Evolutionary conservation across 2,329 filamentous ascomycete species (phyloP).

Genomic region (Tolypocladium tundrense): DNA sequence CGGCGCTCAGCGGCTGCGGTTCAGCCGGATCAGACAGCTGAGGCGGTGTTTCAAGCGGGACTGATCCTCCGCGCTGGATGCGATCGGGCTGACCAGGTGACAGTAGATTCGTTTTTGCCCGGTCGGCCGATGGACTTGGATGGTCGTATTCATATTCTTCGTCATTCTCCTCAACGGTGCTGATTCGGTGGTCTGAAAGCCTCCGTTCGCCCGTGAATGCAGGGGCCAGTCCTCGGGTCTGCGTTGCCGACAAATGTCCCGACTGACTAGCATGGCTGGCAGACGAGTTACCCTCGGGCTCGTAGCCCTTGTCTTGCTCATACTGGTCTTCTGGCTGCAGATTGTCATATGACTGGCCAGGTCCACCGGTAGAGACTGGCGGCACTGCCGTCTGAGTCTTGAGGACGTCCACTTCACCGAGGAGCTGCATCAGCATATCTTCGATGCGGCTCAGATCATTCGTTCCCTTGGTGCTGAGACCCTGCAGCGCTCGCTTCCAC

Average conservation of each 20-base stretch:
- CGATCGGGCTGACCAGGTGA: slow-evolving; percentile 45
- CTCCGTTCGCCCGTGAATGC: slow-evolving; percentile 40
- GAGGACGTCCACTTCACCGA: slow-evolving; percentile 82
- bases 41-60: slow-evolving; percentile 49
- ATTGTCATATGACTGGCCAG: slow-evolving; percentile 57
- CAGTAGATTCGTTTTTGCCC: slow-evolving; percentile 39
- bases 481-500: slow-evolving; percentile 89
- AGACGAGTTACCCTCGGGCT: slow-evolving; percentile 68
- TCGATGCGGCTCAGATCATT: slow-evolving; percentile 84
- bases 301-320: slow-evolving; percentile 65
- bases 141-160: slow-evolving; percentile 57
- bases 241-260: slow-evolving; percentile 58
- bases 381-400: slow-evolving; percentile 46
- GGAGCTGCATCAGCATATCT: slow-evolving; percentile 82
- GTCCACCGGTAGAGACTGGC: slow-evolving; percentile 33
- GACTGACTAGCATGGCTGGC: slow-evolving; percentile 65
- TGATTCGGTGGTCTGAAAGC: slow-evolving; percentile 71
- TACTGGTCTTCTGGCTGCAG: slow-evolving; percentile 52
- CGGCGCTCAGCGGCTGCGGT: slow-evolving; percentile 48
- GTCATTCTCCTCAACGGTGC: slow-evolving; percentile 76
- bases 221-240: slow-evolving; percentile 30
- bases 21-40: slow-evolving; percentile 33
- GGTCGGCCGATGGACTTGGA: slow-evolving; percentile 28
- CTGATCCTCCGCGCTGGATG: slow-evolving; percentile 39
- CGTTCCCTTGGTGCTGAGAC: slow-evolving; percentile 75